Conservation (phyloP, 768 basidiomycete genomes). For the Boletus huronensis region DNA sequence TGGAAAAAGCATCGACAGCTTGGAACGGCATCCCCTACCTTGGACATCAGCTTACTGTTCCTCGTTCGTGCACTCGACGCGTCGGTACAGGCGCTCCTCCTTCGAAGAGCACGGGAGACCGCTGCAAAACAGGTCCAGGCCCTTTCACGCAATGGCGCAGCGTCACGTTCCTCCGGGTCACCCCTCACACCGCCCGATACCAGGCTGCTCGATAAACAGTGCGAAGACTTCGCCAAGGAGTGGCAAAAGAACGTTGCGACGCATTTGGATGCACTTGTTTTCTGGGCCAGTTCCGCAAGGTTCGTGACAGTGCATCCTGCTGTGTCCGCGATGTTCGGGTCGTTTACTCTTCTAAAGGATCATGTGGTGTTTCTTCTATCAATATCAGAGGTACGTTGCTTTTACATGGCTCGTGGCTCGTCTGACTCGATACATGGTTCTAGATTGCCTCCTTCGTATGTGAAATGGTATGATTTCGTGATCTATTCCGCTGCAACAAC, state of each 20-base stretch:
- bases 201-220: background rate
- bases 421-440: constrained; percentile 5
- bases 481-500: background rate
- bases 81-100: constrained; percentile 49
- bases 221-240: constrained; percentile 27
- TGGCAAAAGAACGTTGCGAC: constrained; percentile 38
- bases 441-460: constrained; percentile 44
- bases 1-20: constrained; percentile 34
- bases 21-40: constrained; percentile 44
- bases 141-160: background rate
- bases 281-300: constrained; percentile 80
- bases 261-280: constrained; percentile 63
- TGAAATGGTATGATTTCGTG: constrained; percentile 50
- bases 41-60: constrained; percentile 67
- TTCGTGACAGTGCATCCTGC: constrained; percentile 27
- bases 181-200: background rate
- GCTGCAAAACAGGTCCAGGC: background rate
- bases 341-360: constrained; percentile 45
- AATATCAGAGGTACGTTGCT: constrained; percentile 56
- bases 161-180: background rate
- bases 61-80: constrained; percentile 70
- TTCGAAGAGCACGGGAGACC: constrained; percentile 18
- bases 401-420: background rate
- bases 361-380: constrained; percentile 88
- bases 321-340: background rate